A percentile compares a stretch with the other conserved stretches of the same genome.
phyloP scores from a whole-genome alignment of 2,329 filamentous ascomycete species.

The Venturia aucupariae region DNA sequence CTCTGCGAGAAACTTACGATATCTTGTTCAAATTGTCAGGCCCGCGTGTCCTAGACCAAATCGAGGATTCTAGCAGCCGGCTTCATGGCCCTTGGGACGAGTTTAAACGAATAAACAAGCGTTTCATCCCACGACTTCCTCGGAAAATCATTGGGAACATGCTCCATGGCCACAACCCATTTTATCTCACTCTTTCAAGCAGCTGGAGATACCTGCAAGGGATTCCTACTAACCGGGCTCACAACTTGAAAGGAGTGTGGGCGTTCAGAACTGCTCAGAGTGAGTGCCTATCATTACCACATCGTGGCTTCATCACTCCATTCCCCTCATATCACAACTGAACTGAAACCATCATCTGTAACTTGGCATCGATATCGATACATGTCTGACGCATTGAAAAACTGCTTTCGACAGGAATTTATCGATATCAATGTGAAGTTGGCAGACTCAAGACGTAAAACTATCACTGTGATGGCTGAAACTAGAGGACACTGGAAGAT shows the following conservation, averaged over 20 bases:
- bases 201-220: neutral
- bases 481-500: no score
- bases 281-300: neutral
- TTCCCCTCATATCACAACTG: no score
- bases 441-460: no score
- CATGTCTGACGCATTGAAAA: no score
- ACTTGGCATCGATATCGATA: no score
- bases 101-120: neutral
- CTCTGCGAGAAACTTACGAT: constrained; percentile 18
- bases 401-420: no score
- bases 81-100: neutral
- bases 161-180: neutral
- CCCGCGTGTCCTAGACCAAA: neutral
- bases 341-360: no score
- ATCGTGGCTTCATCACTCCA: no score
- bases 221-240: neutral
- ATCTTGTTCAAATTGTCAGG: constrained; percentile 24
- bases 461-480: no score
- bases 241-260: neutral
- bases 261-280: neutral
- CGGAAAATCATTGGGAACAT: neutral
- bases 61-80: neutral
- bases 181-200: neutral
- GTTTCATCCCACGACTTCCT: neutral
- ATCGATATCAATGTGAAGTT: no score